Base-by-base conservation (phyloP, 75 land plant species). In the Adiantum capillusveneris region DNA sequence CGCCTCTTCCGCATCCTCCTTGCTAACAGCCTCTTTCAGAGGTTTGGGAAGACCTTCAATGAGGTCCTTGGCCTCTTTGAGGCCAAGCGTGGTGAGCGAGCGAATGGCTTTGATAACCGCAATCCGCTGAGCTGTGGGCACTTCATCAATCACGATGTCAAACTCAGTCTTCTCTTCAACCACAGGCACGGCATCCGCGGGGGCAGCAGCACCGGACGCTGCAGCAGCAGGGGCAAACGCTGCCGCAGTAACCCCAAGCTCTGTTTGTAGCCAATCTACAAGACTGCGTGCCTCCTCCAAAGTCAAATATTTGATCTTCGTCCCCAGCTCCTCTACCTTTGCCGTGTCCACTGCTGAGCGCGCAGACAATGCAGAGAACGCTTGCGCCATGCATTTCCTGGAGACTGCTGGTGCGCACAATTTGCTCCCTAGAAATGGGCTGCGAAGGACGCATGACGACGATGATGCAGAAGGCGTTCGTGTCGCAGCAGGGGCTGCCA, bases 11-110 rank as follows among this genome's bases (percentile, higher is more conserved):
- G 96, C 96, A 46, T 90, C 96, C 22, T 90, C 96, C 69, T 86
- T 86, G 16, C 74, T 39, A 0, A 75, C 60, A 0, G 68, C 91
- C 67, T 86, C 87, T 74, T 86, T 90, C 13, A 90, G 67, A 55
- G 80, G 78, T 84, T 90, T 90, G 30, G 96, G 96, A 53, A 86
- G 59, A 6, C 87, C 87, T 62, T 90, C 96, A n/a, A 90, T 90
- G 52, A 86, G 26, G 16, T 90, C 96, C 78, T 90, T 90, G n/a
- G 92, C 96, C 57, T 86, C 96, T 56, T 90, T 90, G 60, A 90
- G 58, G 5, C 94, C 96, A 73, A 90, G 57, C 58, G 31, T 81
- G 42, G 96, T 90, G 25, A 90, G 43, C 0, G 87, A 74, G 52
- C 96, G 64, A 12, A 90, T 73, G 9, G 64, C 87, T 70, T 90